phyloP scores from a whole-genome alignment of 2,329 filamentous ascomycete genomes.

The Aspergillus ochraceoroseus region DNA sequence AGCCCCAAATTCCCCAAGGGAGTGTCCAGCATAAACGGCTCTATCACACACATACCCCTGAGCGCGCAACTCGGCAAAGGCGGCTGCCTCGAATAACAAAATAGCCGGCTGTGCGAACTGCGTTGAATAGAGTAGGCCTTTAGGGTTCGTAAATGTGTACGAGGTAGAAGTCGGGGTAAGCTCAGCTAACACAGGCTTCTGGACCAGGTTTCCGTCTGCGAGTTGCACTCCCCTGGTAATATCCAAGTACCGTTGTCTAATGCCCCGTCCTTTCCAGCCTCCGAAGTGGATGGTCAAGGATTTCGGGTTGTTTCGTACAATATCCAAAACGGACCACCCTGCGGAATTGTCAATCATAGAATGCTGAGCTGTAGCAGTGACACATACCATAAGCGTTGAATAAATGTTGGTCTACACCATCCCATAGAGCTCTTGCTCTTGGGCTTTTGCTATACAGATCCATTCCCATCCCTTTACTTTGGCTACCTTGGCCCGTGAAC shows the following conservation, averaged over 20 bases:
- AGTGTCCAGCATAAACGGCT: conserved; percentile 94
- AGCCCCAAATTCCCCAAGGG: conserved; percentile 91
- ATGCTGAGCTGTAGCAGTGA: conserved; percentile 37
- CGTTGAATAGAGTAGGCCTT: conserved; percentile 84
- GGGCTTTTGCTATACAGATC: conserved; percentile 85
- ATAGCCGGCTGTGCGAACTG: conserved; percentile 96
- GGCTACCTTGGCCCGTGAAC: conserved; percentile 93
- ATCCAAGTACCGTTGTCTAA: conserved; percentile 95
- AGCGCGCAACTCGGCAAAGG: conserved; percentile 93
- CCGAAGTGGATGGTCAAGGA: conserved; percentile 96
- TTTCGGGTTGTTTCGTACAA: conserved; percentile 97
- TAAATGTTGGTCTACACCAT: conserved; percentile 91
- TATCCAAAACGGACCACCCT: conserved; percentile 84
- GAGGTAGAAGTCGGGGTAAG: conserved; percentile 68
- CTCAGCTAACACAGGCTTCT: conserved; percentile 98
- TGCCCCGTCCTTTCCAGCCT: conserved; percentile 87
- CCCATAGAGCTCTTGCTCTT: conserved; percentile 93
- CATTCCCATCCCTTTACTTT: conserved; percentile 99
- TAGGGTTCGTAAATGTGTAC: conserved; percentile 94
- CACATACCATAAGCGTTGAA: conserved; percentile 76
- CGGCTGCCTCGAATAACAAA: conserved; percentile 97
- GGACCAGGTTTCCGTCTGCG: conserved; percentile 61
- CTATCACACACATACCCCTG: conserved; percentile 90
- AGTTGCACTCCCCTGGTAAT: conserved; percentile 51
- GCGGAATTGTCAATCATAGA: neutral